These are phyloP conservation scores for Flaveria linearis DNA, from an alignment of 129 eudicot species.

Conservation along the genomic window DNA sequence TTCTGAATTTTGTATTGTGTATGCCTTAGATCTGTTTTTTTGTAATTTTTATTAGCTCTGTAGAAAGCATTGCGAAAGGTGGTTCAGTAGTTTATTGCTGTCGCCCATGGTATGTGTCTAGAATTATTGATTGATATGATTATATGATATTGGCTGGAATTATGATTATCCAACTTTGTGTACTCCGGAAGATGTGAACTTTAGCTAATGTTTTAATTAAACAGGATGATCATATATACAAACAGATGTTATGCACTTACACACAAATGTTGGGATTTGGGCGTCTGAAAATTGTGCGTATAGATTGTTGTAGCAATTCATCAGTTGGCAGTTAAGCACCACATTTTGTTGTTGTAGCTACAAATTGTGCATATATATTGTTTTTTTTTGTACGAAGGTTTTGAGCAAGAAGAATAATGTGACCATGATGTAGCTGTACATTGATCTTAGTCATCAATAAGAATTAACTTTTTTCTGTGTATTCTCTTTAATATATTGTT, in stretches of 20 bases:
- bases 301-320: background rate
- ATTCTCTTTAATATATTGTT: background rate
- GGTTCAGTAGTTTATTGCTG: background rate
- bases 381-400: background rate
- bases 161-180: background rate
- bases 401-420: background rate
- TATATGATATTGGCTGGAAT: slow-evolving; percentile 9
- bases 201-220: background rate
- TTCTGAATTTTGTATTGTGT: slow-evolving; percentile 19
- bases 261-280: slow-evolving; percentile 1
- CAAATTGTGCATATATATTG: background rate
- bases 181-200: background rate
- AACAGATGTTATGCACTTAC: too few species aligned
- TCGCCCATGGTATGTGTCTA: background rate
- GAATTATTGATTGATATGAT: slow-evolving; percentile 2
- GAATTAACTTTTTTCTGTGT: background rate
- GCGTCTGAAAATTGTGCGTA: background rate
- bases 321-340: background rate
- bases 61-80: background rate
- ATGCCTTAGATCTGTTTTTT: slow-evolving; percentile 9
- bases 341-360: background rate
- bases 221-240: background rate
- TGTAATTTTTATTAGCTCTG: background rate
- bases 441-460: background rate
- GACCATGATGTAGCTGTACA: background rate